phyloP scores from a whole-genome alignment of 1,284 basidiomycete genomes.

The Marasmius sp. region DNA sequence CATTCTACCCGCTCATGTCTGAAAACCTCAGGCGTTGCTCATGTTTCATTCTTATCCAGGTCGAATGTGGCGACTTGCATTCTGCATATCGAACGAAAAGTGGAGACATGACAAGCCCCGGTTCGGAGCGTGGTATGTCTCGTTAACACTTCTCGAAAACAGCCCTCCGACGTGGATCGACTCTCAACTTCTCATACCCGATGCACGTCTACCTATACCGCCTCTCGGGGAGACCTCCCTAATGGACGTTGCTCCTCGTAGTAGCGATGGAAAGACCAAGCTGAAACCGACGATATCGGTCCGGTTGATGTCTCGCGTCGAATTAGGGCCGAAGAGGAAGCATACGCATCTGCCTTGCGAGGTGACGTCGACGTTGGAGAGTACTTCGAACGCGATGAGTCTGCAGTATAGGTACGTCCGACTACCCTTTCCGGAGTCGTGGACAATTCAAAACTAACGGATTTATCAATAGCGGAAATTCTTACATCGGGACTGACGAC shows the following conservation, averaged over 20 bases:
- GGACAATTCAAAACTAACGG: background rate
- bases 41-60: conserved; percentile 37
- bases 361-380: conserved; percentile 46
- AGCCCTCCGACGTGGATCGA: conserved; percentile 64
- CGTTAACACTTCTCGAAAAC: conserved; percentile 52
- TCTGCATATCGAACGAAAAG: conserved; percentile 40
- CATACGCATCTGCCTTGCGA: conserved; percentile 17
- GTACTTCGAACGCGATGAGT: conserved; percentile 41
- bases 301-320: conserved; percentile 36
- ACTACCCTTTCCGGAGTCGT: background rate
- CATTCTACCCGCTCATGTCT: conserved; percentile 7
- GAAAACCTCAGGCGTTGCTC: background rate
- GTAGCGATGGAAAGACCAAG: conserved; percentile 19
- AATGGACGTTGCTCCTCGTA: conserved; percentile 1
- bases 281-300: conserved; percentile 40
- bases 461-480: conserved; percentile 41
- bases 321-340: no score
- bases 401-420: conserved; percentile 57
- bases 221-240: background rate
- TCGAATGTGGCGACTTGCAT: conserved; percentile 61
- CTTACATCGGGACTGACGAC: conserved; percentile 56
- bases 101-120: conserved; percentile 18
- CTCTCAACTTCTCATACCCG: conserved; percentile 52
- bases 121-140: conserved; percentile 55
- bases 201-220: conserved; percentile 23